Conservation (phyloP, 257 asterid genomes). For the Echites panduratus region DNA sequence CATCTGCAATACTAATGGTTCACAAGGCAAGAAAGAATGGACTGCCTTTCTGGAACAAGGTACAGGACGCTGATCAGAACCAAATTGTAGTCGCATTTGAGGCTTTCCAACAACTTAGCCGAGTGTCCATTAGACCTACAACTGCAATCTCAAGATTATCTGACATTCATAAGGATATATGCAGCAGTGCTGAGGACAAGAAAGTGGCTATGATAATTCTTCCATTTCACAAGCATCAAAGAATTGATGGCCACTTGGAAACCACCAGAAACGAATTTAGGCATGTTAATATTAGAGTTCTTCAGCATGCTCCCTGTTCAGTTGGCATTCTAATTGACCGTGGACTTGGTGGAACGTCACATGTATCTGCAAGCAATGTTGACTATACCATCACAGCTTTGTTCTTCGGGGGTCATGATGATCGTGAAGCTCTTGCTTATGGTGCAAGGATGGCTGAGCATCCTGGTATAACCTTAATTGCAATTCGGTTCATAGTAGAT, state of each 20-base stretch:
- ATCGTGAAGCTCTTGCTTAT: conserved; percentile 41
- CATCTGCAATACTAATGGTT: conserved; percentile 44
- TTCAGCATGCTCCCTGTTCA: conserved; percentile 44
- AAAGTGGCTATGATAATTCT: conserved; percentile 44
- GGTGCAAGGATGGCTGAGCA: conserved; percentile 52
- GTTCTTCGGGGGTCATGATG: conserved; percentile 53
- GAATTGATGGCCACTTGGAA: conserved; percentile 45
- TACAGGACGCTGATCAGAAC: conserved; percentile 19
- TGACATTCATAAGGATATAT: conserved; percentile 46
- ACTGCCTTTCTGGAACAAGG: conserved; percentile 33
- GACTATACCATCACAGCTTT: conserved; percentile 25
- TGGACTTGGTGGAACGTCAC: conserved; percentile 52
- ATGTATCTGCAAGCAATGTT: conserved; percentile 50
- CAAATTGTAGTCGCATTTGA: conserved; percentile 42
- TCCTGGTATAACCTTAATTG: conserved; percentile 28
- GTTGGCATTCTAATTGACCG: conserved; percentile 45
- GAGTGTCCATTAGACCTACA: conserved; percentile 39
- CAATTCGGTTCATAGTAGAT: conserved; percentile 15
- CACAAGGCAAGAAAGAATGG: conserved; percentile 41
- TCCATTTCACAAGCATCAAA: conserved; percentile 46
- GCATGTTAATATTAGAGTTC: conserved; percentile 40
- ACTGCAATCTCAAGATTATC: conserved; percentile 43
- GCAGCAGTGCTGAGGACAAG: conserved; percentile 31
- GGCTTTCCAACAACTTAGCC: conserved; percentile 39
- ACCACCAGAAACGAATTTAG: conserved; percentile 36